Evolutionary conservation across 352 stramenopile species (phyloP).

Genomic region (Phytophthora cryptogea): DNA sequence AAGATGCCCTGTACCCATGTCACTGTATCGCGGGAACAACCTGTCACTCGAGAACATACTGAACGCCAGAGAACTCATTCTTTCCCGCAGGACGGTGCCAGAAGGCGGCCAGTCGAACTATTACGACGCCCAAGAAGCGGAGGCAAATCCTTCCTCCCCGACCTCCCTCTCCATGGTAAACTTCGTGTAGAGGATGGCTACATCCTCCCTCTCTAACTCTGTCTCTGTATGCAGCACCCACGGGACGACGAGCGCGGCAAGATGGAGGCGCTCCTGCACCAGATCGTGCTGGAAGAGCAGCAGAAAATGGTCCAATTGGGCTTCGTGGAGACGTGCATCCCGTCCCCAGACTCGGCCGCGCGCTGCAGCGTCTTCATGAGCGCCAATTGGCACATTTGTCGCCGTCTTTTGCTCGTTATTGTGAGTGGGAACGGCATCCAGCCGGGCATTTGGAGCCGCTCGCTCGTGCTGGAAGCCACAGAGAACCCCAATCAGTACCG

Average conservation of each 20-base stretch:
- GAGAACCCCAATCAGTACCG: constrained; percentile 80
- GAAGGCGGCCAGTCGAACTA: not conserved
- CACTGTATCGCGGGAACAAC: too few relatives aligned
- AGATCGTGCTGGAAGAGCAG: constrained; percentile 88
- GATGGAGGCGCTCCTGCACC: constrained; percentile 82
- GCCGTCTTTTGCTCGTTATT: constrained; percentile 75
- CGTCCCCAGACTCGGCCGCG: constrained; percentile 61
- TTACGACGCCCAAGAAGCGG: constrained; percentile 5
- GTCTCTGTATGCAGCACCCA: constrained; percentile 24
- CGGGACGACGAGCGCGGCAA: constrained; percentile 50
- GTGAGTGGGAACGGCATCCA: constrained; percentile 86
- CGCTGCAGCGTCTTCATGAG: constrained; percentile 85
- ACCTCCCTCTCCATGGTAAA: constrained; percentile 18
- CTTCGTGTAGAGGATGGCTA: constrained; percentile 10
- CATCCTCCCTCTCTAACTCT: not conserved
- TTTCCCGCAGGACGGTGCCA: not conserved
- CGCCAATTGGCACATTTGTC: constrained; percentile 83
- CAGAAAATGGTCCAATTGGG: constrained; percentile 84
- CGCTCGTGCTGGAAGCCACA: constrained; percentile 72
- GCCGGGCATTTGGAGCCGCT: constrained; percentile 85
- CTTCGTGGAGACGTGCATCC: constrained; percentile 84
- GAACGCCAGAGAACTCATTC: too few relatives aligned
- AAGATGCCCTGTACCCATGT: too few relatives aligned
- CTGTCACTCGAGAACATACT: too few relatives aligned
- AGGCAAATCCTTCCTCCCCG: constrained; percentile 32